Conservation (phyloP, 441 rosid genomes). For the Daphne laureola region DNA sequence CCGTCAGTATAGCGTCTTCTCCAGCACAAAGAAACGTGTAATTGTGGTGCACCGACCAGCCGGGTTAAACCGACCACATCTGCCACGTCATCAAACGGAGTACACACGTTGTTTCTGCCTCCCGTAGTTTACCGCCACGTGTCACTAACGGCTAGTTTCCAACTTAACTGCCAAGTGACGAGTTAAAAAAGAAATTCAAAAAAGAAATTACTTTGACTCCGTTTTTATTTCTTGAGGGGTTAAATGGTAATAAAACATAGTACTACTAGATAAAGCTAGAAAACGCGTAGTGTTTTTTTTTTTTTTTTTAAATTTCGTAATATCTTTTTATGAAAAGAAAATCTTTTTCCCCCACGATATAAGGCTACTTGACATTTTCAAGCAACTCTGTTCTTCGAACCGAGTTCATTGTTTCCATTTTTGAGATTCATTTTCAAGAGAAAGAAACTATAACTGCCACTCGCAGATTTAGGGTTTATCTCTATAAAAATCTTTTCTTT, state of each 20-base stretch:
- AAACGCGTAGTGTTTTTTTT: constrained; percentile 15
- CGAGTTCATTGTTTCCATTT: constrained; percentile 19
- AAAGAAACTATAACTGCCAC: constrained; percentile 7
- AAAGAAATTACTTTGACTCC: too few species aligned
- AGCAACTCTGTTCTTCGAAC: constrained; percentile 8
- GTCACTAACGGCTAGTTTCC: constrained; percentile 54
- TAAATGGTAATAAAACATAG: too few species aligned
- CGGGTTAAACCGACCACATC: constrained; percentile 36
- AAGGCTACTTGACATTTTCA: constrained; percentile 7
- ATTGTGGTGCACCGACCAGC: constrained; percentile 20
- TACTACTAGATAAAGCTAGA: too few species aligned
- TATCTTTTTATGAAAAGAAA: neutral
- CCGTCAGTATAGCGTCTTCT: constrained; percentile 7
- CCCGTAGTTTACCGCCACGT: constrained; percentile 25
- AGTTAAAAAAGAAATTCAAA: too few species aligned
- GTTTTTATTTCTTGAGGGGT: too few species aligned
- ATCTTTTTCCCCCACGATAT: neutral
- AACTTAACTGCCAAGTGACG: constrained; percentile 35
- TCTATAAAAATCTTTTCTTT: constrained; percentile 4
- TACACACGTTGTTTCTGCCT: constrained; percentile 17
- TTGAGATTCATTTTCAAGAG: neutral
- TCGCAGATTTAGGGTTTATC: constrained; percentile 19
- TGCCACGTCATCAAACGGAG: constrained; percentile 31
- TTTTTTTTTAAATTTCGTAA: constrained; percentile 6
- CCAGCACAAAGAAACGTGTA: constrained; percentile 20